Percentiles rank a stretch among this genome's conserved stretches.
These are phyloP conservation scores for Orbilia blumenaviensis DNA, from an alignment of 2,329 filamentous ascomycete species.

Conservation along the genomic window DNA sequence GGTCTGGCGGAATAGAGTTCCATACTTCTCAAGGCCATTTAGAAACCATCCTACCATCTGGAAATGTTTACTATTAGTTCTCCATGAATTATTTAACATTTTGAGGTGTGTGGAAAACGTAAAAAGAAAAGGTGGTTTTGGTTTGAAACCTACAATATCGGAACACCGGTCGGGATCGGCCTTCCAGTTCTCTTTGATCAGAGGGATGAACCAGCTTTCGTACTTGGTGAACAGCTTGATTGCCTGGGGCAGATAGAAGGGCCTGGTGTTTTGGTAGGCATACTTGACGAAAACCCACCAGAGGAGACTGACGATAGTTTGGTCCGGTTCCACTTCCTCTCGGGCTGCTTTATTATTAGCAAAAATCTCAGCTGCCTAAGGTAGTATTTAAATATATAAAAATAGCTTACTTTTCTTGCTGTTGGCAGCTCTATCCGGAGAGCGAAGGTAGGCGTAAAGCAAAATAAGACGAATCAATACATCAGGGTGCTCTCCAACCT, in stretches of 20 bases:
- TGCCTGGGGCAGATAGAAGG: conserved; percentile 2
- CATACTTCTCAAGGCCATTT: conserved; percentile 30
- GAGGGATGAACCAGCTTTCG: conserved; percentile 37
- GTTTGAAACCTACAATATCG: conserved; percentile 31
- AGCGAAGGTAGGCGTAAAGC: conserved; percentile 28
- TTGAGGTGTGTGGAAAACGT: no score
- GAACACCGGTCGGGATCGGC: conserved; percentile 7
- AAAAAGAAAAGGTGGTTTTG: not conserved
- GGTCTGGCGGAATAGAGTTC: conserved; percentile 17
- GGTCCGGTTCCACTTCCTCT: not conserved
- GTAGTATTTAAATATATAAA: not conserved
- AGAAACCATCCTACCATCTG: conserved; percentile 48
- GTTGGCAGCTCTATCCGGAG: conserved; percentile 1
- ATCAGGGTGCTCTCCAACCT: conserved; percentile 36
- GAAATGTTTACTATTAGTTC: not conserved
- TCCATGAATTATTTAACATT: no score
- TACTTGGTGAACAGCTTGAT: conserved; percentile 18
- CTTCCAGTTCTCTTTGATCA: conserved; percentile 38
- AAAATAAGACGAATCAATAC: conserved; percentile 26
- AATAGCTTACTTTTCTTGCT: not conserved
- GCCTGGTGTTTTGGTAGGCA: conserved; percentile 18
- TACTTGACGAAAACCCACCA: conserved; percentile 52
- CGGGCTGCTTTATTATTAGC: not conserved
- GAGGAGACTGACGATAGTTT: conserved; percentile 26
- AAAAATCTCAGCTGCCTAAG: not conserved